Conservation (phyloP, 768 basidiomycete genomes). For the Leccinum boreale region DNA sequence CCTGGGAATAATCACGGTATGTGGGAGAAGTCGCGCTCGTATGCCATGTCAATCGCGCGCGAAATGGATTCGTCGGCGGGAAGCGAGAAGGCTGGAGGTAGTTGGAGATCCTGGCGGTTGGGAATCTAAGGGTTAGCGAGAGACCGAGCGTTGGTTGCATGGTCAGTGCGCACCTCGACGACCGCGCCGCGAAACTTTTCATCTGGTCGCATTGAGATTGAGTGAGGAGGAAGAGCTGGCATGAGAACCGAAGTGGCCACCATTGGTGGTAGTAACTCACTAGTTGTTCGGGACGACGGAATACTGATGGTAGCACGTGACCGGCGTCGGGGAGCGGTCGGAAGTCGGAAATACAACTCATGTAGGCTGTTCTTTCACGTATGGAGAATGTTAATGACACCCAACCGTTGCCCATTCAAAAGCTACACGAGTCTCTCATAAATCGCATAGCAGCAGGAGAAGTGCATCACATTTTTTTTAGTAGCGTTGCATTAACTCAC, state of each 20-base stretch:
- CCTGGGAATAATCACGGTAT: slow-evolving; percentile 62
- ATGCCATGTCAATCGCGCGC: slow-evolving; percentile 80
- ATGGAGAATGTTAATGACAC: slow-evolving; percentile 15
- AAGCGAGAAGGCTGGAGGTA: slow-evolving; percentile 85
- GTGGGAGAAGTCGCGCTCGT: slow-evolving; percentile 92
- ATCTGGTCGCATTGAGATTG: slow-evolving; percentile 8
- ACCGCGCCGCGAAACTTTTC: slow-evolving; percentile 86
- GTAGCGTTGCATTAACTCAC: slow-evolving; percentile 4
- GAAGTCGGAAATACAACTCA: not conserved
- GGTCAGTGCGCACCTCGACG: slow-evolving; percentile 62
- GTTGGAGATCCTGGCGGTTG: slow-evolving; percentile 53
- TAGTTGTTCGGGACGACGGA: not conserved
- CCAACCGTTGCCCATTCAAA: slow-evolving; percentile 64
- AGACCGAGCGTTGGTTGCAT: not conserved
- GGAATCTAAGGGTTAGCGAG: not conserved
- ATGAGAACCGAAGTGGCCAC: slow-evolving; percentile 8
- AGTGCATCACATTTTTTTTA: slow-evolving; percentile 30
- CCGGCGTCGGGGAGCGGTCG: not conserved
- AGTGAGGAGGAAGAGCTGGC: not conserved
- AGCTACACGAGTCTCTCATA: slow-evolving; percentile 79
- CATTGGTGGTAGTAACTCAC: not conserved
- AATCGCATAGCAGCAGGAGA: slow-evolving; percentile 89
- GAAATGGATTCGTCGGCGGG: slow-evolving; percentile 68
- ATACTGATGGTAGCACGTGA: too few species aligned
- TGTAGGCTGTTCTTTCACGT: not conserved